Evolutionary conservation across 2,329 filamentous ascomycete genomes (phyloP).

Genomic region (Curvularia verruculosa): DNA sequence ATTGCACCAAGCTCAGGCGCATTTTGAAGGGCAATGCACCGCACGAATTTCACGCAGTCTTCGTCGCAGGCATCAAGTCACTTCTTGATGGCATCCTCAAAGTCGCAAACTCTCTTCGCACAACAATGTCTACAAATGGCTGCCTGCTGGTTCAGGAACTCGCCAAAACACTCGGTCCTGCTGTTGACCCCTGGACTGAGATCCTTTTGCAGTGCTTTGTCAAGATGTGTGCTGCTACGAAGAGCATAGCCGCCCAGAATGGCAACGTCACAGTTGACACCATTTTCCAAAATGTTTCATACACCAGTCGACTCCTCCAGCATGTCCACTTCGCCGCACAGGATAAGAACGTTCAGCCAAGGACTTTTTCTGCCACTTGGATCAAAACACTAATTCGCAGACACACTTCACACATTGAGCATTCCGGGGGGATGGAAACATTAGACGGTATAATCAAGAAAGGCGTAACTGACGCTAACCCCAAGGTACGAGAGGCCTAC

Average conservation of each 20-base stretch:
- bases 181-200: conserved; percentile 87
- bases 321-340: conserved; percentile 82
- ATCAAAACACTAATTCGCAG: conserved; percentile 80
- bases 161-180: conserved; percentile 74
- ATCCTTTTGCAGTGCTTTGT: conserved; percentile 86
- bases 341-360: conserved; percentile 91
- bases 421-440: conserved; percentile 79
- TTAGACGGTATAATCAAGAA: conserved; percentile 90
- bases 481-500: conserved; percentile 85
- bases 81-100: conserved; percentile 90
- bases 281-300: conserved; percentile 79
- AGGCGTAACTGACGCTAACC: conserved; percentile 86
- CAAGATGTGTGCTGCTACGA: conserved; percentile 87
- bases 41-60: conserved; percentile 74
- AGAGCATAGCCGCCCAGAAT: conserved; percentile 87
- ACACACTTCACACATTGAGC: conserved; percentile 84
- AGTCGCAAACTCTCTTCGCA: conserved; percentile 79
- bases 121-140: conserved; percentile 86
- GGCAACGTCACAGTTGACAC: conserved; percentile 81
- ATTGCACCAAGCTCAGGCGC: conserved; percentile 74
- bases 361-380: conserved; percentile 81
- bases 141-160: conserved; percentile 86
- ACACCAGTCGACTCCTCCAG: conserved; percentile 80
- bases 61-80: conserved; percentile 71
- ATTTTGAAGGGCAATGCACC: conserved; percentile 84